Evolutionary conservation across 768 basidiomycete genomes (phyloP).

Genomic region (Suillus variegatus): DNA sequence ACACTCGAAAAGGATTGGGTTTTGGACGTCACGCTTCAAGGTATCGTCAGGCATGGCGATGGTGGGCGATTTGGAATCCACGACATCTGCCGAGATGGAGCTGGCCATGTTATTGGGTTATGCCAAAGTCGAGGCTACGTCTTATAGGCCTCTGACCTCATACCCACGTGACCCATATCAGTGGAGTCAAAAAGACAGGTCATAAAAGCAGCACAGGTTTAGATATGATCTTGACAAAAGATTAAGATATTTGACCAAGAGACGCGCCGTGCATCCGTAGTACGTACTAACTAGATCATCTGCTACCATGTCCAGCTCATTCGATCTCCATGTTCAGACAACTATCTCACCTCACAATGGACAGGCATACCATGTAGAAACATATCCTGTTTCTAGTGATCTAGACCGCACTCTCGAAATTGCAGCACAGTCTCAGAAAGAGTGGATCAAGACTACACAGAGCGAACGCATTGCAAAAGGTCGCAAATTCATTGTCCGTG

Average conservation of each 20-base stretch:
- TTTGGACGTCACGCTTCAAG: conserved; percentile 68
- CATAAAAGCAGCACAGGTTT: too few species aligned
- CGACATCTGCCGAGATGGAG: conserved; percentile 5
- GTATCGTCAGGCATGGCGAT: conserved; percentile 23
- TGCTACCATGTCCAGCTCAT: conserved; percentile 8
- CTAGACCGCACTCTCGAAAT: conserved; percentile 60
- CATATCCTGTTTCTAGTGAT: conserved; percentile 62
- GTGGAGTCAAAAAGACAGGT: neutral
- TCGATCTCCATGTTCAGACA: conserved; percentile 49
- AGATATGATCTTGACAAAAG: neutral
- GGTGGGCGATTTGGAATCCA: conserved; percentile 8
- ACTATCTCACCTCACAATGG: conserved; percentile 79
- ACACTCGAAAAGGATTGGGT: conserved; percentile 87
- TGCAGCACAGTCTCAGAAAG: conserved; percentile 68
- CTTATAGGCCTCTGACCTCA: conserved; percentile 7
- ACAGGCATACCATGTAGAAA: conserved; percentile 60
- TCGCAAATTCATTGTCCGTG: conserved; percentile 62
- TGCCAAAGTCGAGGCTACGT: neutral
- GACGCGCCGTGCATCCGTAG: neutral
- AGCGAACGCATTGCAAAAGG: conserved; percentile 70
- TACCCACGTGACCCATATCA: conserved; percentile 7
- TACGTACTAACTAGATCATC: neutral
- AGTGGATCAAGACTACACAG: conserved; percentile 64
- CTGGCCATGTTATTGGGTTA: conserved; percentile 1
- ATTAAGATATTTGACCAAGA: neutral